These are phyloP conservation scores for Pseudogymnoascus pannorum DNA, from an alignment of 2,329 filamentous ascomycete species.

Conservation along the genomic window DNA sequence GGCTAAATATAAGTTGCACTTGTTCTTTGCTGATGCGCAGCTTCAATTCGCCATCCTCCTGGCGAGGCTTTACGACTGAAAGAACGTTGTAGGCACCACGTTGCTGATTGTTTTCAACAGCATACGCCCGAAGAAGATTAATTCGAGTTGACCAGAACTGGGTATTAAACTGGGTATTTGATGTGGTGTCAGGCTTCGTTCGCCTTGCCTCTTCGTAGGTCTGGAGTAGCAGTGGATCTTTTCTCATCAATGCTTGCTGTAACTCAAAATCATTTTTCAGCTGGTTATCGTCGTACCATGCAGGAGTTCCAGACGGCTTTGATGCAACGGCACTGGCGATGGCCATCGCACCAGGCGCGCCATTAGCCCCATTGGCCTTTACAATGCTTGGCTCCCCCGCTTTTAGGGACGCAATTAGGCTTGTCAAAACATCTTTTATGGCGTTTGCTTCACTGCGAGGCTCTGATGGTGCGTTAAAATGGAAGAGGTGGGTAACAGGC, in stretches of 20 bases:
- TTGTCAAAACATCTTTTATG: conserved; percentile 75
- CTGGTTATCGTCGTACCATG: conserved; percentile 72
- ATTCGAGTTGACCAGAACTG: conserved; percentile 94
- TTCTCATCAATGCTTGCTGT: conserved; percentile 81
- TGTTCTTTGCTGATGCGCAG: conserved; percentile 86
- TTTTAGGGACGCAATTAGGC: conserved; percentile 65
- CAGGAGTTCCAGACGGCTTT: conserved; percentile 38
- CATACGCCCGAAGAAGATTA: conserved; percentile 79
- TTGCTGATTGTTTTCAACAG: conserved; percentile 79
- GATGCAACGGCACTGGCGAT: conserved; percentile 63
- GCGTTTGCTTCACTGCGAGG: conserved; percentile 78
- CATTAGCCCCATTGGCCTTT: conserved; percentile 36
- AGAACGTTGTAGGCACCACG: conserved; percentile 91
- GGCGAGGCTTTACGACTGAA: conserved; percentile 75
- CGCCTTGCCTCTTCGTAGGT: conserved; percentile 81
- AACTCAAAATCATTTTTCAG: conserved; percentile 72
- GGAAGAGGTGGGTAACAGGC: conserved; percentile 71
- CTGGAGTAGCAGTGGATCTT: conserved; percentile 65
- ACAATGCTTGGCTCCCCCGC: conserved; percentile 44
- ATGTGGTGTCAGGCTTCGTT: conserved; percentile 78
- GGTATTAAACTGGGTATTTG: conserved; percentile 70
- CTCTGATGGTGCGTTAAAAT: conserved; percentile 71
- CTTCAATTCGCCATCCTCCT: conserved; percentile 66
- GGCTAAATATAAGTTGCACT: conserved; percentile 84
- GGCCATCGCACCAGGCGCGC: conserved; percentile 63